These are phyloP conservation scores for Solanum clarkiae DNA, from an alignment of 257 asterid species.

Conservation along the genomic window DNA sequence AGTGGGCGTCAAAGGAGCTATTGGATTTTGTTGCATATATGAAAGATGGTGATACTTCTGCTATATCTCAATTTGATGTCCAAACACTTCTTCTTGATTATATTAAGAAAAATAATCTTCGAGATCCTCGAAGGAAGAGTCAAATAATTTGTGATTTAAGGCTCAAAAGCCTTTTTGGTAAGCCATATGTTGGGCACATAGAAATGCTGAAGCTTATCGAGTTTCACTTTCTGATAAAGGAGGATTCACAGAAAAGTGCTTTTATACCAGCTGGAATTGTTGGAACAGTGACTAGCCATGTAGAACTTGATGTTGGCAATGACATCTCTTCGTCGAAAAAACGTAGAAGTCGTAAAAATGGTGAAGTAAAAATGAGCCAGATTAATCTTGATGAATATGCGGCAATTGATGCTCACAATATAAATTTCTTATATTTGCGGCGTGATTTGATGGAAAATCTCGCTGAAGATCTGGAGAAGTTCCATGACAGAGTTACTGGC, in stretches of 20 bases:
- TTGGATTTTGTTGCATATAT: slow-evolving; percentile 63
- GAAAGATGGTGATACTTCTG: slow-evolving; percentile 65
- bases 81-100: slow-evolving; percentile 56
- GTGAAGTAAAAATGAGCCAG: slow-evolving; percentile 38
- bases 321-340: slow-evolving; percentile 19
- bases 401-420: slow-evolving; percentile 79
- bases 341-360: slow-evolving; percentile 43
- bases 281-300: slow-evolving; percentile 16
- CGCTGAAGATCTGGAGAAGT: slow-evolving; percentile 42
- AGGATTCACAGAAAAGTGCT: slow-evolving; percentile 29
- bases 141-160: slow-evolving; percentile 61
- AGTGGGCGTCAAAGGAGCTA: slow-evolving; percentile 70
- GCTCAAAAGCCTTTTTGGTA: slow-evolving; percentile 68
- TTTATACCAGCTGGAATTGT: slow-evolving; percentile 54
- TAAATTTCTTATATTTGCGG: slow-evolving; percentile 62
- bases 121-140: slow-evolving; percentile 63
- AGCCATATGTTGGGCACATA: slow-evolving; percentile 53
- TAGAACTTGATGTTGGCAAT: slow-evolving; percentile 24
- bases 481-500: slow-evolving; percentile 54
- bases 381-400: slow-evolving; percentile 60
- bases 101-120: slow-evolving; percentile 55
- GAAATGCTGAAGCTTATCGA: slow-evolving; percentile 87
- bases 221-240: slow-evolving; percentile 49
- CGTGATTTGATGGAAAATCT: slow-evolving; percentile 72
- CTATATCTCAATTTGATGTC: slow-evolving; percentile 52